These are phyloP conservation scores for Sugiyamaella sp. DNA, from an alignment of 1,139 yeast genomes.

Conservation along the genomic window DNA sequence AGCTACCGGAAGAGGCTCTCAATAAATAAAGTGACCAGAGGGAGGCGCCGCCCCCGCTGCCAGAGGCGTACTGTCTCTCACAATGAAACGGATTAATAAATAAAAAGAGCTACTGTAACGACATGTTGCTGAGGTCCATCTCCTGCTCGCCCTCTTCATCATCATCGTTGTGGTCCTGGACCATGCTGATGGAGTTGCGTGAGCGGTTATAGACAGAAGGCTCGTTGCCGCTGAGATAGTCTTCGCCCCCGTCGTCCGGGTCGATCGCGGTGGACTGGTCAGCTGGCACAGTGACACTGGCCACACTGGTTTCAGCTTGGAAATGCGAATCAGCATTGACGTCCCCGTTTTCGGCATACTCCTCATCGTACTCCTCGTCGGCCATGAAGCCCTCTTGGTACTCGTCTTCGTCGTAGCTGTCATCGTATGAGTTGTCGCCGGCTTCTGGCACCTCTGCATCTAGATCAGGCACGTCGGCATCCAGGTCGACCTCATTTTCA, in stretches of 20 bases:
- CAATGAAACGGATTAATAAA: too few relatives aligned
- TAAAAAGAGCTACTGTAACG: constrained; percentile 9
- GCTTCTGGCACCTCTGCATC: constrained; percentile 27
- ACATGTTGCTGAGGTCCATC: constrained; percentile 14
- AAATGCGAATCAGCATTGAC: not conserved
- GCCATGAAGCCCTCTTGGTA: constrained; percentile 28
- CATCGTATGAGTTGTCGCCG: constrained; percentile 31
- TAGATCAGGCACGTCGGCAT: constrained; percentile 28
- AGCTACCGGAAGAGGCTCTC: too few relatives aligned
- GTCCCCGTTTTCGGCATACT: constrained; percentile 20
- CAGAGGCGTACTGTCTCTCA: too few relatives aligned
- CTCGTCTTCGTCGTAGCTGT: constrained; percentile 25
- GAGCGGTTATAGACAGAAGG: too few relatives aligned
- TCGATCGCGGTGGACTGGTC: not conserved
- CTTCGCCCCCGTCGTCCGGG: too few relatives aligned
- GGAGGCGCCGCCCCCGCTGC: too few relatives aligned
- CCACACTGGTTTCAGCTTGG: constrained; percentile 6
- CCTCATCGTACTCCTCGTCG: constrained; percentile 24
- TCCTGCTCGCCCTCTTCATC: constrained; percentile 15
- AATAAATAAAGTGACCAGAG: too few relatives aligned
- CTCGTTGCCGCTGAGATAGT: too few relatives aligned
- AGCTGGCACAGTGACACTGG: not conserved
- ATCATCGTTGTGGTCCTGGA: not conserved
- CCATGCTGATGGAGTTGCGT: not conserved
- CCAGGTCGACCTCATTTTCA: constrained; percentile 25